A percentile compares a stretch with the other conserved stretches of the same genome.
Conservation (phyloP, 2,329 filamentous ascomycete species). For the Pseudocercospora cruenta region DNA sequence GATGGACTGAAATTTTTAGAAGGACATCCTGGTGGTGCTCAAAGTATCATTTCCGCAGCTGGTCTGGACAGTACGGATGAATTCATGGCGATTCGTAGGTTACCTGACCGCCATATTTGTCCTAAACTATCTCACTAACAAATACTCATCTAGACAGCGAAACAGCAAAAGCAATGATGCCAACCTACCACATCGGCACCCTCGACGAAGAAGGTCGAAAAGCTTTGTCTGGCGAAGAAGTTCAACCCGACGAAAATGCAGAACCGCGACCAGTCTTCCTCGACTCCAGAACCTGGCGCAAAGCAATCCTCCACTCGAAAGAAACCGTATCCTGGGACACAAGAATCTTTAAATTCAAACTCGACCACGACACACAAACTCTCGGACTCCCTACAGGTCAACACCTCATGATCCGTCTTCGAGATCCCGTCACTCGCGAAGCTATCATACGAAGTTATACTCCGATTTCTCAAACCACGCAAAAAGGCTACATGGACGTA, state of each 20-base stretch:
- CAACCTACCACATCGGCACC: slow-evolving; percentile 78
- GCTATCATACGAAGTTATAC: slow-evolving; percentile 86
- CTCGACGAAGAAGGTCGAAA: slow-evolving; percentile 65
- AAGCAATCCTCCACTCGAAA: slow-evolving; percentile 70
- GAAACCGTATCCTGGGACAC: slow-evolving; percentile 75
- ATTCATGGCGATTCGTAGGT: slow-evolving; percentile 91
- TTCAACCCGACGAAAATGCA: slow-evolving; percentile 45
- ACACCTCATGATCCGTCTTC: slow-evolving; percentile 81
- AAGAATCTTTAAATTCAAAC: slow-evolving; percentile 76
- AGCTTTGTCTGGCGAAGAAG: slow-evolving; percentile 51
- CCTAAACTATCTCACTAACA: no score
- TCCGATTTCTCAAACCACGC: slow-evolving; percentile 68
- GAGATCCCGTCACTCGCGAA: slow-evolving; percentile 70
- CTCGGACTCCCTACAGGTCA: slow-evolving; percentile 83
- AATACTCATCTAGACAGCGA: slow-evolving; percentile 71
- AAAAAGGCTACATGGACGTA: slow-evolving; percentile 69
- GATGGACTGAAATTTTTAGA: slow-evolving; percentile 81
- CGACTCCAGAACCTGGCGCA: slow-evolving; percentile 72
- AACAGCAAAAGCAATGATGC: slow-evolving; percentile 90
- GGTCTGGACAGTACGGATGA: slow-evolving; percentile 83
- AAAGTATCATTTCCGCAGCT: slow-evolving; percentile 81
- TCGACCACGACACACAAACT: slow-evolving; percentile 70
- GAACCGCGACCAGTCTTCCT: slow-evolving; percentile 67
- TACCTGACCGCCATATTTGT: no score
- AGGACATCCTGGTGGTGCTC: slow-evolving; percentile 81